A percentile compares a stretch with the other conserved stretches of the same genome.
phyloP scores from a whole-genome alignment of 208 protist species.

The Leishmania mexicana region DNA sequence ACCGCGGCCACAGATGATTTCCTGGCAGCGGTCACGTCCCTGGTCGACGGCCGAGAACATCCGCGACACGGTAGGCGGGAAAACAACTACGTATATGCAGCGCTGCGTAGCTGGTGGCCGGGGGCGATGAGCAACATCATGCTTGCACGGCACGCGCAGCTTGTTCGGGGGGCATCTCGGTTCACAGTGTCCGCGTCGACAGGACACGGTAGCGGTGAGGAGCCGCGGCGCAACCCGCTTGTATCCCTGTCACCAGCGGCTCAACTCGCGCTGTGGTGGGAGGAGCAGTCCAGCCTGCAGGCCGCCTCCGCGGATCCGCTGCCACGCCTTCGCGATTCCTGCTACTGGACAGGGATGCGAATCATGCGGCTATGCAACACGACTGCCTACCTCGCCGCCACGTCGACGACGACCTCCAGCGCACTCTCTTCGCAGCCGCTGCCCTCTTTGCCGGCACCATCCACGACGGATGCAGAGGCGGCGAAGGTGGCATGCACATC shows the following conservation, averaged over 20 bases:
- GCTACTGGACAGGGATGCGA: slow-evolving; percentile 3
- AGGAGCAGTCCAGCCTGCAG: background rate
- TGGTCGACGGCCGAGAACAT: background rate
- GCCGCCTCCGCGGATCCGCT: background rate
- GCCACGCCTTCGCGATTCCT: background rate
- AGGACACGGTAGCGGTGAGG: background rate
- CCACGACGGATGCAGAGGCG: background rate
- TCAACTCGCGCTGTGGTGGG: slow-evolving; percentile 3
- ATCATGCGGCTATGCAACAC: slow-evolving; percentile 10
- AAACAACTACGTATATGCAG: background rate
- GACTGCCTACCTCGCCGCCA: slow-evolving; percentile 1
- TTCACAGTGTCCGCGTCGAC: background rate
- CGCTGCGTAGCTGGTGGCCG: background rate
- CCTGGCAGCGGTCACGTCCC: background rate
- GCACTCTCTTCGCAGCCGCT: background rate
- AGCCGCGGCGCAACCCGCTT: background rate
- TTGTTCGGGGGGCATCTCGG: background rate
- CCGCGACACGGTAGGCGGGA: background rate
- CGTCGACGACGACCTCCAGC: background rate
- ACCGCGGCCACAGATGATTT: background rate
- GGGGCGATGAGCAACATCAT: background rate
- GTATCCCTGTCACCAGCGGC: background rate
- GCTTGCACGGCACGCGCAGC: slow-evolving; percentile 6
- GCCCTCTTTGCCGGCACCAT: background rate
- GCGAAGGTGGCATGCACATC: slow-evolving; percentile 1